Evolutionary conservation across 2,329 filamentous ascomycete genomes (phyloP), one percentile per base, ranked within the genome.

Genomic region (Cercospora sojina): DNA sequence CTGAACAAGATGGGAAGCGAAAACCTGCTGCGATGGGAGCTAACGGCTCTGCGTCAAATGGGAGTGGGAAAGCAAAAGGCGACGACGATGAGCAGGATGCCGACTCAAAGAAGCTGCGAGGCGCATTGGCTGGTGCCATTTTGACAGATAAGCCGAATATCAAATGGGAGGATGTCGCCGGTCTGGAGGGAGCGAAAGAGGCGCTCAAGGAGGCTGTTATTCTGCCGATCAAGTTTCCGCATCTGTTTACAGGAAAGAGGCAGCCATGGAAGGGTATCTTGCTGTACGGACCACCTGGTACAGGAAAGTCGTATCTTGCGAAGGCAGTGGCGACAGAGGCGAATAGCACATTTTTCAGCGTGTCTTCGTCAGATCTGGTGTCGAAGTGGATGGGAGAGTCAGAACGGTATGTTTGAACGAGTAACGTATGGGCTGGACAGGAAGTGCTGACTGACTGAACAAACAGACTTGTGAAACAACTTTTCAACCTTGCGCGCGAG

Each of bases 341-440:
- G 66, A 98, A 99, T 80, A 97, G 93, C 80, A 98, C 95, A 3
- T 99, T 99, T 79, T 99, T 99, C 86, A 97, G 93, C 76, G 94
- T 99, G 72, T 96, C 92, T 81, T 96, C 92, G 84, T 96, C 92
- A 77, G 95, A 99, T 78, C 80, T 99, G 79, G 95, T 99, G 68
- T 97, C 92, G 79, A 99, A 99, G 79, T 99, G 95, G 95, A 99
- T 99, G 95, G 95, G 95, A 83, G 95, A 99, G 81, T 96, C 91
- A 84, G 95, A 99, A 87, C 88, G 93, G 92, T 96, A 82, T 58
- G 84, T 74, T n/a, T n/a, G n/a, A n/a, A n/a, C n/a, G n/a, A n/a
- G n/a, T n/a, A n/a, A n/a, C n/a, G n/a, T n/a, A n/a, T n/a, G n/a
- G n/a, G n/a, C n/a, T n/a, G n/a, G n/a, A n/a, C n/a, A n/a, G n/a